A percentile compares a stretch with the other conserved stretches of the same genome.
These are phyloP conservation scores for Epichloe baconii DNA, from an alignment of 2,329 filamentous ascomycete genomes.

Conservation along the genomic window DNA sequence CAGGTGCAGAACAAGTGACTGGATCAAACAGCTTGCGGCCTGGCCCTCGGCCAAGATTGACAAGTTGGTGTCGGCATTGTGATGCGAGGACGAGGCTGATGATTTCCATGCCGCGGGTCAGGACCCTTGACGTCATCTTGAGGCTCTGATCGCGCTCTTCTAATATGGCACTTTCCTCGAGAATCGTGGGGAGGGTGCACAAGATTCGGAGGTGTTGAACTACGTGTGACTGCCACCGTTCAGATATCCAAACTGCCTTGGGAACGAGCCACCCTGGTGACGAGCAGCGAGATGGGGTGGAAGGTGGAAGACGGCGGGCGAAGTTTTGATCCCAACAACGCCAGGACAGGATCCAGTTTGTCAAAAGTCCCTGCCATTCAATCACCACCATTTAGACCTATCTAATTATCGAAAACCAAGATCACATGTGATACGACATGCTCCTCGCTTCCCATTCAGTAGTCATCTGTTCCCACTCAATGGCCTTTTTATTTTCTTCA, in stretches of 20 bases:
- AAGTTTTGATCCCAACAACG: neutral
- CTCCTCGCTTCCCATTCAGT: no score
- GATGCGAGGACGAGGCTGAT: constrained; percentile 5
- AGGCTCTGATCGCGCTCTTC: neutral
- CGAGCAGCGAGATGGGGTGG: neutral
- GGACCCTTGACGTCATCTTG: neutral
- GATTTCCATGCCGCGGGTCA: constrained; percentile 1
- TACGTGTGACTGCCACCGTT: no score
- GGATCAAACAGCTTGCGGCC: constrained; percentile 5
- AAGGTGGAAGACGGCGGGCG: neutral
- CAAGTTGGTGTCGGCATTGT: constrained; percentile 5
- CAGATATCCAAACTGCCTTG: neutral
- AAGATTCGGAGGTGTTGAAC: neutral
- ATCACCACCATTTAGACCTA: no score
- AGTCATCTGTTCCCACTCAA: no score
- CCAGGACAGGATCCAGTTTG: no score
- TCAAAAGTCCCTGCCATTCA: no score
- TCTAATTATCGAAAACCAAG: no score
- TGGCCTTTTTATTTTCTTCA: no score
- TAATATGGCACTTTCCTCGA: neutral
- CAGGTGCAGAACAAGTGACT: constrained; percentile 2
- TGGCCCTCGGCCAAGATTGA: constrained; percentile 6
- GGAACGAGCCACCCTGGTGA: neutral
- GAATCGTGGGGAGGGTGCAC: neutral
- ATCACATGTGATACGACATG: no score